phyloP scores from a whole-genome alignment of 495 filamentous ascomycete genomes.

The Aspergillus panamensis region DNA sequence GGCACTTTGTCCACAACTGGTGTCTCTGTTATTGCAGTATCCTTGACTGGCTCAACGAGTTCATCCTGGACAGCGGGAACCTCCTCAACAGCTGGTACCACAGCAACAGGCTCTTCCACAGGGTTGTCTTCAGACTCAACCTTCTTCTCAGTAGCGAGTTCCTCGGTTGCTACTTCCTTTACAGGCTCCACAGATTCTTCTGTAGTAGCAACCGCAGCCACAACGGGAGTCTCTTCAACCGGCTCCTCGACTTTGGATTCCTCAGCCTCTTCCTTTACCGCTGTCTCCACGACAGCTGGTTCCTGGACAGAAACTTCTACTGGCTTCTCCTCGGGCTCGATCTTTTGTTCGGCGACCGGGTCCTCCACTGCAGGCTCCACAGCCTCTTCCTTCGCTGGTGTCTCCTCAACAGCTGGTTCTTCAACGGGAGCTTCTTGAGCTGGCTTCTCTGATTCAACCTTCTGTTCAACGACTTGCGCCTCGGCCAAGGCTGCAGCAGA shows the following conservation, averaged over 20 bases:
- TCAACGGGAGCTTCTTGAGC: constrained; percentile 9
- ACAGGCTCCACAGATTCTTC: neutral
- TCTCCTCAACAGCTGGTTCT: constrained; percentile 5
- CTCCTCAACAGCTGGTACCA: constrained; percentile 8
- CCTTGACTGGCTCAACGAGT: neutral
- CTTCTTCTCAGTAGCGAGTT: constrained; percentile 9
- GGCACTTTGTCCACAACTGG: neutral
- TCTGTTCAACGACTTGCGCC: no score
- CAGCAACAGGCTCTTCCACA: constrained; percentile 1
- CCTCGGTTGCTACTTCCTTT: neutral
- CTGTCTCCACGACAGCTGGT: constrained; percentile 12
- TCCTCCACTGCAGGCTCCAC: no score
- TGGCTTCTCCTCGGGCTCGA: no score
- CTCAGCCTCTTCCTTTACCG: neutral
- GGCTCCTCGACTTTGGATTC: constrained; percentile 2
- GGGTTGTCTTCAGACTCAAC: constrained; percentile 11
- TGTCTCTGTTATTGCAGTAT: neutral
- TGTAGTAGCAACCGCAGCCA: no score
- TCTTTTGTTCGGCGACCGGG: no score
- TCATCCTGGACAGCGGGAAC: neutral
- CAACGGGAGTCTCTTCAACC: constrained; percentile 2
- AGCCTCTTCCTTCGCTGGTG: constrained; percentile 5
- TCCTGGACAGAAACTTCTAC: no score
- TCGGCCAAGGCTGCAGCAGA: no score
- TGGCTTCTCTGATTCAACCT: constrained; percentile 3